Evolutionary conservation across 306 rosid genomes (phyloP).

Genomic region (Cucurbita pepo): DNA sequence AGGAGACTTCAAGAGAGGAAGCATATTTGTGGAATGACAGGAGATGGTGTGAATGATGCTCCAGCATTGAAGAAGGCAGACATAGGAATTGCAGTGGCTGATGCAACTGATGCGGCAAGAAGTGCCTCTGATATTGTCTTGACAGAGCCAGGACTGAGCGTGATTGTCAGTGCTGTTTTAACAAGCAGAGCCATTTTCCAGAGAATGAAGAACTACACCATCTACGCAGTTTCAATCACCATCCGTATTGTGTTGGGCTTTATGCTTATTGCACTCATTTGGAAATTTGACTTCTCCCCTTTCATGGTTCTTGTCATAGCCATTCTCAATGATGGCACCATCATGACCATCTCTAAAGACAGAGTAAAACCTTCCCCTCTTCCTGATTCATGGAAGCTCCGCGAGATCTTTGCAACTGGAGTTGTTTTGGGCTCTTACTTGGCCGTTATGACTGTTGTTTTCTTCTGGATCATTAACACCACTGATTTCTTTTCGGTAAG

Average conservation of each 20-base stretch:
- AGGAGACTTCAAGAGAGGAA: conserved; percentile 65
- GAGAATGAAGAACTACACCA: conserved; percentile 90
- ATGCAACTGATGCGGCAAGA: conserved; percentile 88
- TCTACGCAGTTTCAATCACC: conserved; percentile 81
- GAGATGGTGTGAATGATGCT: conserved; percentile 94
- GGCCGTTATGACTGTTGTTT: conserved; percentile 76
- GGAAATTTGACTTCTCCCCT: conserved; percentile 92
- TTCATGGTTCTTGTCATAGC: conserved; percentile 86
- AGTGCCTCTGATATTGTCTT: conserved; percentile 85
- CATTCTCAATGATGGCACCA: conserved; percentile 81
- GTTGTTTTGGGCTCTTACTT: conserved; percentile 62
- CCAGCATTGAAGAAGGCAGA: conserved; percentile 79
- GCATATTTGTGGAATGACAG: conserved; percentile 88
- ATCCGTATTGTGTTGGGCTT: conserved; percentile 74
- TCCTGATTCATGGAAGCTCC: conserved; percentile 89
- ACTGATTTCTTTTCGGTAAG: conserved; percentile 62
- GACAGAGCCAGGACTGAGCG: conserved; percentile 87
- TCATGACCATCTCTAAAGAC: conserved; percentile 90
- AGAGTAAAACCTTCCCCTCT: conserved; percentile 86
- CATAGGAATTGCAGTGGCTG: conserved; percentile 88
- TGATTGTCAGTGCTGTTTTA: conserved; percentile 68
- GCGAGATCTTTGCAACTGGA: conserved; percentile 76
- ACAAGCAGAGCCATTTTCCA: conserved; percentile 89
- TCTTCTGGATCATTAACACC: conserved; percentile 54
- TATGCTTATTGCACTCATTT: conserved; percentile 67